Conservation (phyloP, 2,329 filamentous ascomycete genomes). For the Penicillium sp. region DNA sequence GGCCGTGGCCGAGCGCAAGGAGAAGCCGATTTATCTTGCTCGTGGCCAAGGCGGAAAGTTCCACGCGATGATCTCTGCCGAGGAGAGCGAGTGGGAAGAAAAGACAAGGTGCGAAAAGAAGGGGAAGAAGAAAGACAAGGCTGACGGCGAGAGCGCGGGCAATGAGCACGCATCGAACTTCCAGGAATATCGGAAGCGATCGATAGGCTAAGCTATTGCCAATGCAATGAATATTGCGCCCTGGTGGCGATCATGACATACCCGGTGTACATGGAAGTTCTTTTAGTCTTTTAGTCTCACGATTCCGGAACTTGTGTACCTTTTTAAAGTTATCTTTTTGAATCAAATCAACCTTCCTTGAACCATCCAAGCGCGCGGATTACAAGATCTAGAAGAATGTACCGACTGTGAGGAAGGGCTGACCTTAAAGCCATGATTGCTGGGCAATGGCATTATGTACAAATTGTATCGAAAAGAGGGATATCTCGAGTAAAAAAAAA, state of each 20-base stretch:
- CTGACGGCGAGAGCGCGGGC: slow-evolving; percentile 10
- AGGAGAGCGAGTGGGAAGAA: slow-evolving; percentile 53
- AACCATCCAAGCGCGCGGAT: background rate
- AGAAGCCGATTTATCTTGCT: slow-evolving; percentile 53
- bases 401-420: background rate
- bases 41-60: slow-evolving; percentile 53
- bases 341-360: background rate
- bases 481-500: background rate
- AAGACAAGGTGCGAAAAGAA: slow-evolving; percentile 35
- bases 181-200: slow-evolving; percentile 45
- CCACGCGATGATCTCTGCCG: slow-evolving; percentile 50
- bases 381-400: background rate
- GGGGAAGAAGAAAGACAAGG: slow-evolving; percentile 24
- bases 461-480: background rate
- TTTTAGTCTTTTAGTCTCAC: background rate
- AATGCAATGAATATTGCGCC: background rate
- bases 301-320: background rate
- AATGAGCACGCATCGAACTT: slow-evolving; percentile 35
- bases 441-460: background rate
- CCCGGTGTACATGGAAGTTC: slow-evolving; percentile 2
- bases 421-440: background rate
- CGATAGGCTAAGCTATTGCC: slow-evolving; percentile 22
- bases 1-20: slow-evolving; percentile 62
- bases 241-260: slow-evolving; percentile 1
- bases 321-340: background rate